Base-by-base conservation (phyloP, 192 early-diverging fungal species). In the Coemansia nantahalensis region DNA sequence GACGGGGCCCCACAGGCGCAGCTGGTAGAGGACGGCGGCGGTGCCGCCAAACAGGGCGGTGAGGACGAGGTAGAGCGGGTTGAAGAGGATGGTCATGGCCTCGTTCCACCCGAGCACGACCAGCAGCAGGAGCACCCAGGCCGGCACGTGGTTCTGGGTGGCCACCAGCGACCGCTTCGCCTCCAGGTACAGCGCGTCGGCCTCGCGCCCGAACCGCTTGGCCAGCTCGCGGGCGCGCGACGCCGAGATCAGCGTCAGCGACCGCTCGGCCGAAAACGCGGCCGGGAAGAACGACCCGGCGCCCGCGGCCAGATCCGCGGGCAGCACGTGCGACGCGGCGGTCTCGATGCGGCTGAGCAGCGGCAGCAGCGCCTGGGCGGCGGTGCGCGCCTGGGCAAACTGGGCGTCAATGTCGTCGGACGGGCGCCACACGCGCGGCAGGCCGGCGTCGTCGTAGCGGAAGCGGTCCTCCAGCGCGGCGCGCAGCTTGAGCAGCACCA, bases 91-190 rank as follows among this genome's bases (percentile, higher is more conserved):
- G 1, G 86, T 52, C 68, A 91, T 80, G 22, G 93, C 88, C 69
- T 99, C 97, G 56, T 99, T 99, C 92, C 94, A 99, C 18, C 97
- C 97, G 5, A 99, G 77, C 11, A 88, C 51, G 5, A 95, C 63
- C 31, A 91, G 70, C 47, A 91, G 49, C 14, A 84, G 80, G 21
- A 92, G 73, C 48, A 95, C 81, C 92, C 93, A 98, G 22, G 75
- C 57, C 1, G 95, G 95, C 17, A 97, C 82, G 39, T 85, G 87
- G 48, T 87, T 88, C 28, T 89, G 91, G 8, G 90, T 92, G 7
- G 84, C 62, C 4, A 99, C 94, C 46, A 92, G 87, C 2, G 92
- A 87, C 22, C 97, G 86, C 77, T 99, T 99, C 2, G 97, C 97
- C 58, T 99, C 97, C 35, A 97, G 62, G 46, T 91, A 97, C 62